Base-by-base conservation (phyloP, 2,329 filamentous ascomycete species). In the Cladosporium sp. region DNA sequence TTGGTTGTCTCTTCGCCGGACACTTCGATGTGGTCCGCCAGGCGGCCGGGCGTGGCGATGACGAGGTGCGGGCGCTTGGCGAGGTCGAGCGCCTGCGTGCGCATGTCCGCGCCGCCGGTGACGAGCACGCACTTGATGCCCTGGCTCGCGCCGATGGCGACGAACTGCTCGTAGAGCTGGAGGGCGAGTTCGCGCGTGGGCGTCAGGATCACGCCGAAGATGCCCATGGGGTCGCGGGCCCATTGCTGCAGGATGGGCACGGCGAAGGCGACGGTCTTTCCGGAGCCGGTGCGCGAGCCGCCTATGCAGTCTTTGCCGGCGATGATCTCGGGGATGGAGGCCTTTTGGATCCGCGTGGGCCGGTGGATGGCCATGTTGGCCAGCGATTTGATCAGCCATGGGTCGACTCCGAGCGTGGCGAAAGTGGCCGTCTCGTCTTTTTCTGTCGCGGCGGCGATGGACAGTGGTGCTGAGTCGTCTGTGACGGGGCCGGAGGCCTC, bases 101-200 rank as follows among this genome's bases (percentile, higher is more conserved):
- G 83, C 89, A 97, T 96, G 67, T 98, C 92, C 31, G 87, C 83
- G 35, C 93, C 93, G 46, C 93, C 93, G 1, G 89, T 97, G 40
- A 98, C 80, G n/a, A 98, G 79, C 42, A 92, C 78, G 3, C 87
- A 84, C 69, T 95, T 95, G 60, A 98, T 80, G 53, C 85, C 87
- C 64, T 95, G 89, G 0, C 88, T 86, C 3, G 90, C 84, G 2
- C 89, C 92, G 52, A 98, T 89, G 11, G 93, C 93, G 66, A 89
- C 89, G 74, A 97, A 85, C 70, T 98, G 93, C 72, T 98, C 93
- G 68, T 86, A 95, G 46, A 98, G 96, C 68, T 98, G 93, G 18
- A 97, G 80, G 3, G 93, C 93, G 54, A 98, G 81, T 73, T 98
- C 93, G 63, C 88, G 81, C 6, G 89, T 95, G 16, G 90, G 91